Percentiles rank a stretch among this genome's conserved stretches.
These are phyloP conservation scores for Apiospora hydei DNA, from an alignment of 2,329 filamentous ascomycete species.

Conservation along the genomic window DNA sequence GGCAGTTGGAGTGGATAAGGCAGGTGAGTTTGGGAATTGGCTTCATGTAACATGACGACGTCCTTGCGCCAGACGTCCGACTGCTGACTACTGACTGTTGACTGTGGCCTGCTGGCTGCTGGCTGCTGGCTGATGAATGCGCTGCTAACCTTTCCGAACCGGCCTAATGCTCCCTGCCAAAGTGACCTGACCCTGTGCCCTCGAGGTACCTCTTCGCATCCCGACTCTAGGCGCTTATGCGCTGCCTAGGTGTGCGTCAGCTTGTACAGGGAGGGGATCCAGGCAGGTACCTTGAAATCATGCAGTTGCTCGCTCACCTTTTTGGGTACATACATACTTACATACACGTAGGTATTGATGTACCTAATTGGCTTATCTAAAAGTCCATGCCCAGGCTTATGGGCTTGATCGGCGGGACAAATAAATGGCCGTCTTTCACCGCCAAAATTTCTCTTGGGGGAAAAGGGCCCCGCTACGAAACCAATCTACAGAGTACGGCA, in stretches of 20 bases:
- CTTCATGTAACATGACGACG: constrained; percentile 26
- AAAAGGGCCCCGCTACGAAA: constrained; percentile 24
- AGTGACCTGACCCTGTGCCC: neutral
- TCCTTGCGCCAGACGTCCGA: neutral
- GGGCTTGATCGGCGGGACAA: constrained; percentile 7
- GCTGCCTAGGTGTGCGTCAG: neutral
- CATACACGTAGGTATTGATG: too few species aligned
- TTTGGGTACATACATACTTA: too few species aligned
- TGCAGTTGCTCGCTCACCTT: neutral
- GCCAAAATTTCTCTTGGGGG: constrained; percentile 21
- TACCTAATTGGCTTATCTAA: constrained; percentile 2
- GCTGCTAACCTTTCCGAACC: neutral
- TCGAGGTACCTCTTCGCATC: neutral
- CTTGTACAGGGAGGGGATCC: constrained; percentile 1
- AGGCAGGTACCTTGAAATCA: neutral
- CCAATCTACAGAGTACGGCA: neutral
- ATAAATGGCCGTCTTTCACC: constrained; percentile 22
- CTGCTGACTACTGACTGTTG: neutral
- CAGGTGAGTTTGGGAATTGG: constrained; percentile 24
- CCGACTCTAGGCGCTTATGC: neutral
- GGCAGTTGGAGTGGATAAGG: constrained; percentile 17
- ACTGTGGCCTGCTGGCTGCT: neutral
- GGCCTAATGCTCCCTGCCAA: neutral
- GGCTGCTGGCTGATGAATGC: neutral
- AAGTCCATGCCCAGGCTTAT: neutral